A percentile compares a stretch with the other conserved stretches of the same genome.
Conservation (phyloP, 1,139 yeast genomes). For the Diutina siamensis region DNA sequence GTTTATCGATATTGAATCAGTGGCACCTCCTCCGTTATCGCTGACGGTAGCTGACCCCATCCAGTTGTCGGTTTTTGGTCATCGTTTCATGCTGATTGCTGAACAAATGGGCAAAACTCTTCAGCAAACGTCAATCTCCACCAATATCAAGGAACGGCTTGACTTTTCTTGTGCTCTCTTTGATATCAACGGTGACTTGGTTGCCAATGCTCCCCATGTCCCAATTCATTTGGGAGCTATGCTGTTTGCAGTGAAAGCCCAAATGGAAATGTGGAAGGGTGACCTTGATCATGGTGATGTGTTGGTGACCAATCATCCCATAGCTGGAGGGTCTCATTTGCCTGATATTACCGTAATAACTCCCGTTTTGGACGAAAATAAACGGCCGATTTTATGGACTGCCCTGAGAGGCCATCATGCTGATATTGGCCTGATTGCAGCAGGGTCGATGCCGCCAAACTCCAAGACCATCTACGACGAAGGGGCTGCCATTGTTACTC, state of each 20-base stretch:
- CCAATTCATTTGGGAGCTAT: slow-evolving; percentile 84
- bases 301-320: slow-evolving; percentile 67
- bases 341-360: slow-evolving; percentile 59
- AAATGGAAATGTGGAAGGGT: slow-evolving; percentile 53
- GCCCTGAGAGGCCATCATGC: slow-evolving; percentile 63
- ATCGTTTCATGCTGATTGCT: slow-evolving; percentile 80
- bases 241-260: slow-evolving; percentile 73
- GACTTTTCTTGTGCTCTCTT: slow-evolving; percentile 82
- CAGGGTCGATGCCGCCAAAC: slow-evolving; percentile 58
- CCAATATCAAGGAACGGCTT: slow-evolving; percentile 75
- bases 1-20: slow-evolving; percentile 22
- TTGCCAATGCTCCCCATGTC: slow-evolving; percentile 81
- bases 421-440: slow-evolving; percentile 55
- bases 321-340: slow-evolving; percentile 70
- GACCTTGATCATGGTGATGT: slow-evolving; percentile 60
- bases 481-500: slow-evolving; percentile 49
- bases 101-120: slow-evolving; percentile 82
- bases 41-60: slow-evolving; percentile 40
- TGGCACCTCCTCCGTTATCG: neutral
- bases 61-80: slow-evolving; percentile 67
- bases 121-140: slow-evolving; percentile 70
- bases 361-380: slow-evolving; percentile 37
- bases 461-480: slow-evolving; percentile 52
- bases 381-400: slow-evolving; percentile 43
- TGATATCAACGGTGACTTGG: slow-evolving; percentile 62